Evolutionary conservation across 2,329 filamentous ascomycete genomes (phyloP), one percentile per base, ranked within the genome.

Genomic region (Didymella arachidicola): DNA sequence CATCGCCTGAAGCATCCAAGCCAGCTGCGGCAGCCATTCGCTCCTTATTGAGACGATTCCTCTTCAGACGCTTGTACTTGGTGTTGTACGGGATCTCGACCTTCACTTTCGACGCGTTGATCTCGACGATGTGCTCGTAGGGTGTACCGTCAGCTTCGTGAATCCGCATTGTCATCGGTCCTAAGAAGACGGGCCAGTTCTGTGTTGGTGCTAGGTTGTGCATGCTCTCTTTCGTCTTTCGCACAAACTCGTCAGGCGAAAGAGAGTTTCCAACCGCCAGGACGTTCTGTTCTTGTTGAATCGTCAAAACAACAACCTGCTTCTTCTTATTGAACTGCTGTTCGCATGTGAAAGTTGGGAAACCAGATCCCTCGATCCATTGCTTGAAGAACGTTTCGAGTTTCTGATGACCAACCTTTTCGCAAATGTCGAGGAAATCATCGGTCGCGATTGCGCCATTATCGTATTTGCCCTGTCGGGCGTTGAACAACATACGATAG

Each of bases 41-140:
- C 74, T 96, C 92, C 74, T 93, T 93, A 74, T 94, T 87, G 30
- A 91, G 84, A 43, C 90, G 87, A 59, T 91, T 97, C 45, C 93
- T 85, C 81, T 99, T 99, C 2, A 99, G 83, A 8, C 96, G 89
- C 80, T 98, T 99, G 80, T 99, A 99, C 75, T 99, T 99, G 0
- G 95, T 99, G 70, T 98, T 98, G 79, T 99, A 99, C 0, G 94
- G 93, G 60, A 99, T 97, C 62, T 97, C 93, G 59, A 98, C 91
- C 73, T 90, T 92, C 2, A 90, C 91, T 14, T 87, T 86, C 27
- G 89, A 89, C 66, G 97, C 93, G 60, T 93, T 93, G 73, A 99
- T 96, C 70, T 97, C 92, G 30, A 98, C 89, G 62, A 97, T 97
- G 73, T 99, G 95, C 74, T 99, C 95, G 72, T 99, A 99, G 2